Evolutionary conservation across 306 rosid species (phyloP).

Genomic region (Glycine latifolia): DNA sequence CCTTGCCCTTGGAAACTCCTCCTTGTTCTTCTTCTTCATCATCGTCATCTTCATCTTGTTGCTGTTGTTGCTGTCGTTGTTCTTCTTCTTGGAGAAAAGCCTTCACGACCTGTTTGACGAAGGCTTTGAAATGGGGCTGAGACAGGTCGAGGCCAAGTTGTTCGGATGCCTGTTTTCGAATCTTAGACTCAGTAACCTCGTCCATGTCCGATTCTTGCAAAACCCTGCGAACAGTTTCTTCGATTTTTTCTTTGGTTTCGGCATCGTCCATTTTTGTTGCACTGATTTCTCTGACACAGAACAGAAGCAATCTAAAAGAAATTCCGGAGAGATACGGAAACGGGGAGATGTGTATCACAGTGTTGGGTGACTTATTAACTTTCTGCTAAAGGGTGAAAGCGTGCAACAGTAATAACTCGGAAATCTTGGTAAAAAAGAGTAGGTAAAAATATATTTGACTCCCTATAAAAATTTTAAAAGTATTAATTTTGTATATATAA

Average conservation of each 20-base stretch:
- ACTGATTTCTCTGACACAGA: background rate
- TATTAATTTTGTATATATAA: no score
- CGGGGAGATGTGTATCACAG: background rate
- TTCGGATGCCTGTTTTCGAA: constrained; percentile 76
- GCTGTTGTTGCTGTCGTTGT: constrained; percentile 14
- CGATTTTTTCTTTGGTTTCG: constrained; percentile 61
- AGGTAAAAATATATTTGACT: no score
- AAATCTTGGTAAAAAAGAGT: background rate
- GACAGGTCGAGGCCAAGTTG: constrained; percentile 75
- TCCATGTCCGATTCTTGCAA: constrained; percentile 80
- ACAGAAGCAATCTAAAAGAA: background rate
- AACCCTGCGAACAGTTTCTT: constrained; percentile 67
- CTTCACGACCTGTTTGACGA: constrained; percentile 69
- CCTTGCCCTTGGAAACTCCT: constrained; percentile 50
- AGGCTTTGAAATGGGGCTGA: constrained; percentile 65
- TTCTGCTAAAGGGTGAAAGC: background rate
- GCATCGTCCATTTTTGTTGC: constrained; percentile 69
- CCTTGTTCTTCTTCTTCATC: background rate
- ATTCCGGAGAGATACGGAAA: background rate
- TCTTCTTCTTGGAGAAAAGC: constrained; percentile 67
- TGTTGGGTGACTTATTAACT: background rate
- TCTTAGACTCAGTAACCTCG: constrained; percentile 76
- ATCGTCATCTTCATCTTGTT: background rate
- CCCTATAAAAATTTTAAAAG: no score
- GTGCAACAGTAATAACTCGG: background rate